Evolutionary conservation across 2,329 filamentous ascomycete genomes (phyloP).

Genomic region (Pezicula neosporulosa): DNA sequence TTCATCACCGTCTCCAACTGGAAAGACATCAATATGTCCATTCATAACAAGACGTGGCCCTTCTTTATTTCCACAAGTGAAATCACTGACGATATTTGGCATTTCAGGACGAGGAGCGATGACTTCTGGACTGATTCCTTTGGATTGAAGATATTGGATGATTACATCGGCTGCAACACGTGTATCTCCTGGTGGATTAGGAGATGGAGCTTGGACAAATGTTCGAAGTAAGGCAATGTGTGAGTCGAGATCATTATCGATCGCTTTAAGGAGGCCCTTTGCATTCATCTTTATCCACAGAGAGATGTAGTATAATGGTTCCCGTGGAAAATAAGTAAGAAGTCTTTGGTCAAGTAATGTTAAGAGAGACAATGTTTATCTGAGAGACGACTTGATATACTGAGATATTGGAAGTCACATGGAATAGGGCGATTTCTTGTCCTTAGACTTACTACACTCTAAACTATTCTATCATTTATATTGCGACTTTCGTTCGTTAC

Average conservation of each 20-base stretch:
- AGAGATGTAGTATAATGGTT: neutral
- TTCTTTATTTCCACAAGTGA: slow-evolving; percentile 12
- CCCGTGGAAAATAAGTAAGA: neutral
- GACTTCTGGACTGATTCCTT: slow-evolving; percentile 20
- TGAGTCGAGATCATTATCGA: slow-evolving; percentile 22
- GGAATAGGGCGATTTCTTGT: no score
- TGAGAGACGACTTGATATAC: neutral
- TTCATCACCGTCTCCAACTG: slow-evolving; percentile 28
- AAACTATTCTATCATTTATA: no score
- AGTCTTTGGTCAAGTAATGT: no score
- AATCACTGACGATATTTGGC: slow-evolving; percentile 33
- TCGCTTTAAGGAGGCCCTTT: slow-evolving; percentile 18
- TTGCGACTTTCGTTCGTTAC: no score
- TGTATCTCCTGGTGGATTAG: slow-evolving; percentile 36
- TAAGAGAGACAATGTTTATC: neutral
- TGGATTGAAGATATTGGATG: slow-evolving; percentile 21
- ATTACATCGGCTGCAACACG: slow-evolving; percentile 30
- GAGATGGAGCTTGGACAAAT: slow-evolving; percentile 31
- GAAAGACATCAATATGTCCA: slow-evolving; percentile 40
- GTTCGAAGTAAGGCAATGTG: slow-evolving; percentile 29
- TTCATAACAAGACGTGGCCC: slow-evolving; percentile 35
- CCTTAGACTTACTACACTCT: no score
- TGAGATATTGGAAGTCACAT: no score
- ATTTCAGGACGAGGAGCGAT: slow-evolving; percentile 27
- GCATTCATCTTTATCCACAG: neutral